Evolutionary conservation across 2,329 filamentous ascomycete species (phyloP).

Genomic region (Cercospora citrullina): DNA sequence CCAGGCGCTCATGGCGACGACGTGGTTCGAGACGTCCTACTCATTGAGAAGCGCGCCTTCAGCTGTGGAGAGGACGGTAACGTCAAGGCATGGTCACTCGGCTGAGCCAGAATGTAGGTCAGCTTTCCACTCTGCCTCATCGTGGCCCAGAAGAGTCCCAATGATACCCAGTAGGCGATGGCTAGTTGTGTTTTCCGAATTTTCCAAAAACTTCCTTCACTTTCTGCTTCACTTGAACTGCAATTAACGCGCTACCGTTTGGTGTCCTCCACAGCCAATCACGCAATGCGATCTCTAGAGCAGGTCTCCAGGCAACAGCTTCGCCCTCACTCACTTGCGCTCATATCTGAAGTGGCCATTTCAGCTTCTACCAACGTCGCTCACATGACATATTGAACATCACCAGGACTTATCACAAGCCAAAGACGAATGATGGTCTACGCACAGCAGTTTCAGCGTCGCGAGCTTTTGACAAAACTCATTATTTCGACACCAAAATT

Average conservation of each 20-base stretch:
- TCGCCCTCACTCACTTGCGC: not conserved
- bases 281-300: not conserved
- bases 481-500: not conserved
- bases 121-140: not conserved
- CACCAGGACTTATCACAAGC: not conserved
- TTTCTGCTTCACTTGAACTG: not conserved
- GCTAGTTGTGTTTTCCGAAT: not conserved
- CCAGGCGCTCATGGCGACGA: constrained; percentile 51
- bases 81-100: constrained; percentile 45
- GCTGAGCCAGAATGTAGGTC: constrained; percentile 15
- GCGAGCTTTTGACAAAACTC: not conserved
- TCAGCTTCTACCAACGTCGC: not conserved
- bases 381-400: not conserved
- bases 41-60: constrained; percentile 40
- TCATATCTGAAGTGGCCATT: not conserved
- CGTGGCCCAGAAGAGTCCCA: not conserved
- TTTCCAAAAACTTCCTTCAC: not conserved
- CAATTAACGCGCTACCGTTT: not conserved
- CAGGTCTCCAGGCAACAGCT: not conserved
- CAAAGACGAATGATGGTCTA: not conserved
- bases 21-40: constrained; percentile 49
- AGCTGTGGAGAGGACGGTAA: constrained; percentile 53
- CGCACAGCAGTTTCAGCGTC: constrained; percentile 1
- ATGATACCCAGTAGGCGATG: not conserved
- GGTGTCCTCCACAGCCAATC: not conserved